These are phyloP conservation scores for Micractinium conductrix DNA, from an alignment of 139 green algal species.

Conservation along the genomic window DNA sequence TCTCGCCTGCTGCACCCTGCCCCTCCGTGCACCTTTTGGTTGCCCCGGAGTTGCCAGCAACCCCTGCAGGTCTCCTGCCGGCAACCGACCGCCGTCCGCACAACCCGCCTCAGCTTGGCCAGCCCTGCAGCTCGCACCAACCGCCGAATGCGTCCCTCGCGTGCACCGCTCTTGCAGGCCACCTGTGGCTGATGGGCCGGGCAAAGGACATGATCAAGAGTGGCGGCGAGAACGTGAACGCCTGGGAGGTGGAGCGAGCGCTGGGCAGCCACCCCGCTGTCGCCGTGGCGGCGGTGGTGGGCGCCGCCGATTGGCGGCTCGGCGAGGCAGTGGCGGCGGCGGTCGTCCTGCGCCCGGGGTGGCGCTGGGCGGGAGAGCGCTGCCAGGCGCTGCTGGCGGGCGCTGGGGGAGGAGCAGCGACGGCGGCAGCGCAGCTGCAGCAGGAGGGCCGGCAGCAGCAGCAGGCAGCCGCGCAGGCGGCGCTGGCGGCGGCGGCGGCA, in stretches of 20 bases:
- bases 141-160: no score
- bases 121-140: no score
- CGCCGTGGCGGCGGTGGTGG: slow-evolving; percentile 77
- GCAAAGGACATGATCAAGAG: slow-evolving; percentile 92
- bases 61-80: no score
- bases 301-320: slow-evolving; percentile 74
- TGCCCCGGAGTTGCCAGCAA: no score
- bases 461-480: no score
- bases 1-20: no score
- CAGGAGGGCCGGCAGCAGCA: no score
- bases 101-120: no score
- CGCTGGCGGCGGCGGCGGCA: slow-evolving; percentile 12
- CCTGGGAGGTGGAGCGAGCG: slow-evolving; percentile 67
- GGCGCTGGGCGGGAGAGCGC: slow-evolving; percentile 41
- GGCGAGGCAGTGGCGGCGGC: slow-evolving; percentile 79
- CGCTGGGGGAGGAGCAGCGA: background rate
- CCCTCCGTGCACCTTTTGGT: no score
- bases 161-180: slow-evolving; percentile 43
- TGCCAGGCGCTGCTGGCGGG: slow-evolving; percentile 18
- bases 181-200: slow-evolving; percentile 83
- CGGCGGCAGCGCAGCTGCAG: background rate
- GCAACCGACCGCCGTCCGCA: no score
- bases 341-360: slow-evolving; percentile 64
- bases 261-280: slow-evolving; percentile 64
- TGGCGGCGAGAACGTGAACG: slow-evolving; percentile 91